phyloP scores from a whole-genome alignment of 768 basidiomycete species.

The Mycena venus region DNA sequence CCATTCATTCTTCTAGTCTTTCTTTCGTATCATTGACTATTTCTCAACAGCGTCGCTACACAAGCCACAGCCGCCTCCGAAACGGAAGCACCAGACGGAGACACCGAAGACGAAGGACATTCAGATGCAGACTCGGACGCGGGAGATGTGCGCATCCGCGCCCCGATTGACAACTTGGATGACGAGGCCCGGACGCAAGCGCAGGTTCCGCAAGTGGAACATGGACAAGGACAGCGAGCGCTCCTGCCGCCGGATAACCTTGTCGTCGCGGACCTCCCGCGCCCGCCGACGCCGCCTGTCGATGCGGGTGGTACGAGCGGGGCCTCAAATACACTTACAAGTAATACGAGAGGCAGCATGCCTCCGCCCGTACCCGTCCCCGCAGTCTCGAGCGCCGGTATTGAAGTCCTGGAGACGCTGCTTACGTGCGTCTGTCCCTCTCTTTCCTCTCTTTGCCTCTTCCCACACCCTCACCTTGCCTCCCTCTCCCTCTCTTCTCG shows the following conservation, averaged over 20 bases:
- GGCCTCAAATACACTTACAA: neutral
- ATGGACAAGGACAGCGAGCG: neutral
- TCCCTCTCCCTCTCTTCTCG: too few species aligned
- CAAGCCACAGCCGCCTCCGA: neutral
- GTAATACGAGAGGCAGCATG: too few species aligned
- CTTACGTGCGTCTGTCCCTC: constrained; percentile 12
- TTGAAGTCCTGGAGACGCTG: too few species aligned
- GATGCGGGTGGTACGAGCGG: neutral
- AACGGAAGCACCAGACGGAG: neutral
- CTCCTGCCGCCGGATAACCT: too few species aligned
- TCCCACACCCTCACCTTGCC: too few species aligned
- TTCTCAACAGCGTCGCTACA: neutral
- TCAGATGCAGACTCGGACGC: neutral
- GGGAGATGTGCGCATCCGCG: neutral
- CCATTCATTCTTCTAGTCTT: neutral
- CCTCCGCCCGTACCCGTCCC: constrained; percentile 6
- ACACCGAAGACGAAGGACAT: neutral
- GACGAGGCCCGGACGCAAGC: neutral
- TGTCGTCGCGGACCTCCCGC: constrained; percentile 4
- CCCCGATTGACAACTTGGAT: neutral
- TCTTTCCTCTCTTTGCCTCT: neutral
- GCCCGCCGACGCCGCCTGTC: neutral
- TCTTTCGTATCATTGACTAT: neutral
- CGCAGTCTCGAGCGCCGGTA: too few species aligned
- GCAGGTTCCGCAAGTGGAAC: constrained; percentile 1